Percentiles rank a stretch among this genome's conserved stretches.
These are phyloP conservation scores for Curvularia lunata DNA, from an alignment of 2,329 filamentous ascomycete genomes.

Conservation along the genomic window DNA sequence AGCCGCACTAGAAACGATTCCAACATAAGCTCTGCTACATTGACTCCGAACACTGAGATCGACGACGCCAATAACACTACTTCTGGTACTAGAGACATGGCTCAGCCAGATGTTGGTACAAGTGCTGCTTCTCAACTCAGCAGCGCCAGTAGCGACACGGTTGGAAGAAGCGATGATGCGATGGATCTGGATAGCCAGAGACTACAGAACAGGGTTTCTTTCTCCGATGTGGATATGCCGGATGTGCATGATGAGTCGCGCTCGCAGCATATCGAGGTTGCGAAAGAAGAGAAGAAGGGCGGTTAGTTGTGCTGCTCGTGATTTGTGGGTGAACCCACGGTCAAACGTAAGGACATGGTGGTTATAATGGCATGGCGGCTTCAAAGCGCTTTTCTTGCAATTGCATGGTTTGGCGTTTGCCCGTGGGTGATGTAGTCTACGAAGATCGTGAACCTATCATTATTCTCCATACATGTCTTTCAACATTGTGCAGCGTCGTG, in stretches of 20 bases:
- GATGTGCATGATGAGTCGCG: conserved; percentile 23
- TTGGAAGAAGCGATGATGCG: conserved; percentile 24
- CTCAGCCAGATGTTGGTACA: conserved; percentile 35
- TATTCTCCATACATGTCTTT: neutral
- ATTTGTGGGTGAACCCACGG: neutral
- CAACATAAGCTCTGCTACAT: conserved; percentile 35
- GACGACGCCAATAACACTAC: conserved; percentile 36
- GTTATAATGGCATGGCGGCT: neutral
- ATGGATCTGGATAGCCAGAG: conserved; percentile 30
- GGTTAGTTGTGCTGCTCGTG: conserved; percentile 10
- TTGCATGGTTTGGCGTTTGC: neutral
- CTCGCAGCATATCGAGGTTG: conserved; percentile 33
- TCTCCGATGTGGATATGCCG: conserved; percentile 36
- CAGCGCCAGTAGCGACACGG: conserved; percentile 32
- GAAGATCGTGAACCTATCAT: neutral
- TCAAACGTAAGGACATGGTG: neutral
- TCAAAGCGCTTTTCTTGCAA: neutral
- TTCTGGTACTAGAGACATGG: conserved; percentile 30
- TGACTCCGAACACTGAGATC: conserved; percentile 46
- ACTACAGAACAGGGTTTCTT: conserved; percentile 15
- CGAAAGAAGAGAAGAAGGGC: conserved; percentile 31
- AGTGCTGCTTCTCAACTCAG: conserved; percentile 23
- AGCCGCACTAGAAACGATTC: conserved; percentile 21
- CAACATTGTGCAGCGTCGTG: neutral
- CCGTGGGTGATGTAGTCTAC: neutral